These are phyloP conservation scores for Stylonectria norvegica DNA, from an alignment of 2,329 filamentous ascomycete genomes.

Conservation along the genomic window DNA sequence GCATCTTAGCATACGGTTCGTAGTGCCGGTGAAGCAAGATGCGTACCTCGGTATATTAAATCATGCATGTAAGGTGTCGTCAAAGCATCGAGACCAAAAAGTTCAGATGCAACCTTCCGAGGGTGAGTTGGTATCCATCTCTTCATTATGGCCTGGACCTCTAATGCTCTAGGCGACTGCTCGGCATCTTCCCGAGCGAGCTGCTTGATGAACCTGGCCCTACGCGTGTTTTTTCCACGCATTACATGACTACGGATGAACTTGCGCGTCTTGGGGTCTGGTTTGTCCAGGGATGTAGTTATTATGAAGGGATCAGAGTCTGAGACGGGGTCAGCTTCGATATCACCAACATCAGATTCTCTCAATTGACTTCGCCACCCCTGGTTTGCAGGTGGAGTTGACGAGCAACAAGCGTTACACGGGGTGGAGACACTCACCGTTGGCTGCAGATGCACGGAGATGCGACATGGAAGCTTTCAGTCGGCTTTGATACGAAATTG, in stretches of 20 bases:
- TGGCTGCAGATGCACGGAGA: too few species aligned
- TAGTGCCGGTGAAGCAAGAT: too few species aligned
- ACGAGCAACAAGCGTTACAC: not conserved
- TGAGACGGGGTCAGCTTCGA: not conserved
- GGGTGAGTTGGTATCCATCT: slow-evolving; percentile 1
- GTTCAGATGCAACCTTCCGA: slow-evolving; percentile 13
- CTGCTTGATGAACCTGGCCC: slow-evolving; percentile 5
- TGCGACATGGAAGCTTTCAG: not conserved
- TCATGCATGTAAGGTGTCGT: slow-evolving; percentile 13
- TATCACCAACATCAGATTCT: not conserved
- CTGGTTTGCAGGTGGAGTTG: not conserved
- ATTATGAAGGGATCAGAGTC: slow-evolving; percentile 14
- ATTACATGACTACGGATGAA: slow-evolving; percentile 29
- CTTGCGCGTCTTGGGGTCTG: slow-evolving; percentile 18
- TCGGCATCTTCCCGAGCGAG: not conserved
- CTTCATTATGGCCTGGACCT: not conserved
- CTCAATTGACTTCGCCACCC: not conserved
- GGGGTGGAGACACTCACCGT: not conserved
- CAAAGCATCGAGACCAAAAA: slow-evolving; percentile 5
- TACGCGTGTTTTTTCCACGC: slow-evolving; percentile 26
- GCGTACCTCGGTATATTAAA: slow-evolving; percentile 12
- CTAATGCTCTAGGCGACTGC: not conserved
- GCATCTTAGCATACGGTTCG: too few species aligned
- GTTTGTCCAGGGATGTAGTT: slow-evolving; percentile 19
- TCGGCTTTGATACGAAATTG: not conserved